Conservation (phyloP, 2,329 filamentous ascomycete species). For the Pseudohalonectria lignicola region DNA sequence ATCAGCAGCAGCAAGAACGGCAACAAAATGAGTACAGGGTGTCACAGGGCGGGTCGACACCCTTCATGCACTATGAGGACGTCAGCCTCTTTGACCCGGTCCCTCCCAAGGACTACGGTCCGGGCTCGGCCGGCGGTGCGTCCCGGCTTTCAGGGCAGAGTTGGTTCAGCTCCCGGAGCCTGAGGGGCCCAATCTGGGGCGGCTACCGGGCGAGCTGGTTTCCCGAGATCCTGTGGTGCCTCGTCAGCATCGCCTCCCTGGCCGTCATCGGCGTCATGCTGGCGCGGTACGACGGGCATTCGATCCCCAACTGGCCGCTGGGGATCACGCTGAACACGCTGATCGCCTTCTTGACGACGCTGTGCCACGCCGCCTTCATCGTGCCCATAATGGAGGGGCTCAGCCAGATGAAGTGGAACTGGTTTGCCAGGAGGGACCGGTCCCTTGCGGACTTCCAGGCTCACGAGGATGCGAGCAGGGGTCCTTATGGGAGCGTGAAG, state of each 20-base stretch:
- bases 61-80: slow-evolving; percentile 4
- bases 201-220: slow-evolving; percentile 7
- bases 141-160: not conserved
- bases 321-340: slow-evolving; percentile 16
- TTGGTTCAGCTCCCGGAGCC: not conserved
- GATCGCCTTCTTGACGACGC: slow-evolving; percentile 15
- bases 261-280: slow-evolving; percentile 4
- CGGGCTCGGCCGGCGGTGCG: not conserved
- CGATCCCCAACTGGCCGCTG: slow-evolving; percentile 11
- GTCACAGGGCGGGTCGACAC: not conserved
- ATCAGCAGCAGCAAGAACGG: not conserved
- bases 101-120: not conserved
- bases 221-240: slow-evolving; percentile 11
- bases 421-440: slow-evolving; percentile 13
- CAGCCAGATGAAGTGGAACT: slow-evolving; percentile 21
- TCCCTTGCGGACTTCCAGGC: slow-evolving; percentile 15
- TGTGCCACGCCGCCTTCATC: slow-evolving; percentile 13
- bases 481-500: not conserved
- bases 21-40: not conserved
- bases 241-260: slow-evolving; percentile 10
- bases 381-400: slow-evolving; percentile 15
- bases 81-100: not conserved
- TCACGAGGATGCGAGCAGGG: slow-evolving; percentile 15
- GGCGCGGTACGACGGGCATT: slow-evolving; percentile 7
- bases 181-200: not conserved